Evolutionary conservation across 495 filamentous ascomycete genomes (phyloP), one percentile per base, ranked within the genome.

Genomic region (Viridothelium virens): DNA sequence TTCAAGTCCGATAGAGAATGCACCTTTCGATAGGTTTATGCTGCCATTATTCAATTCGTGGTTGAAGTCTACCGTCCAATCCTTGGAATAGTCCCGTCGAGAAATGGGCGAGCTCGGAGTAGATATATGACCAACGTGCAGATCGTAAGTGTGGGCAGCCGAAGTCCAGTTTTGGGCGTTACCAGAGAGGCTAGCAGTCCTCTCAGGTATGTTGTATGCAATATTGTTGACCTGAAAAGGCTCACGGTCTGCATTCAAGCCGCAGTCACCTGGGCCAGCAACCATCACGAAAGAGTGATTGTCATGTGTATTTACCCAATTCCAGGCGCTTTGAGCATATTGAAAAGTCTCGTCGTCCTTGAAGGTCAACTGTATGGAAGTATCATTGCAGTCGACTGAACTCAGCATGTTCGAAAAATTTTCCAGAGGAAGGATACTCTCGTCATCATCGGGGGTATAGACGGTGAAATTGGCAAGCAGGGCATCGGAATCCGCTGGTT

Each of bases 251-350:
- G 68, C 50, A 66, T 78, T 78, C 69, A 72, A 74, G 9, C 74
- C 72, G 64, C 78, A 80, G 48, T 79, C 71, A 18, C 70, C 72
- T 18, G 61, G 63, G 18, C 76, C 77, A n/a, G 77, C 76, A 25
- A 79, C 74, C 56, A 79, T 67, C 2, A 79, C 61, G 37, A 80
- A 74, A n/a, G 68, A 73, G 53, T 71, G 71, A 50, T 77, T 69
- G 47, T 74, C 72, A 10, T 64, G 68, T 10, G 73, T 75, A 59
- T 80, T 79, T 18, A 77, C 70, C 78, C 78, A 80, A 65, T 74
- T 63, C 77, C 78, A 80, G 44, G 68, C 66, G 10, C 59, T 37
- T 63, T 75, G 70, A 12, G 74, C 70, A 65, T 77, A 76, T 1
- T 37, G 53, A 53, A 74, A 79, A 3, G 73, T 69, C 2, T 59